Base-by-base conservation (phyloP, 768 basidiomycete species). In the Xerocomellus chrysenteron region DNA sequence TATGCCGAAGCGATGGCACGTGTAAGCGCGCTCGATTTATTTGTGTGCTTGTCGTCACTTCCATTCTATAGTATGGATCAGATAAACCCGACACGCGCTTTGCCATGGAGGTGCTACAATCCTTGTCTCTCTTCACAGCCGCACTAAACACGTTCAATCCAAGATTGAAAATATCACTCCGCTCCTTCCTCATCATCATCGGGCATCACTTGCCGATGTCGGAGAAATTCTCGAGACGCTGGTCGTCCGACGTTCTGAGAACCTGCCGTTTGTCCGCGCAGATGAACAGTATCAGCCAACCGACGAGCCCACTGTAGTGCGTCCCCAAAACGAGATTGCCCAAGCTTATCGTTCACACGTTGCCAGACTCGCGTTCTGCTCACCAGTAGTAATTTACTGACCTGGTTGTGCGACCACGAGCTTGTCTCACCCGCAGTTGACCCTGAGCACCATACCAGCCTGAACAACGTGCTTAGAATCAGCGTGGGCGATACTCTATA, bases 61-160 rank as follows among this genome's bases (percentile, higher is more conserved):
- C 68, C 54, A 65, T 59, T 33, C 47, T 53, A 21, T 59, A 94
- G 89, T 97, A 87, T 78, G 94, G 94, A 14, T 91, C 91, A 54
- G 94, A 97, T 74, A 97, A 97, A 75, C 95, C 95, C 44, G 95
- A 98, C 73, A 87, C 87, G 52, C 83, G 94, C 53, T 94, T 93
- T 74, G 83, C 82, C 53, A 80, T 95, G 61, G 86, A 95, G 86
- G 94, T 94, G 66, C 73, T 73, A n/a, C 49, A 36, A 13, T 17
- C 40, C 21, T 35, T 28, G 50, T 45, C 50, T 26, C 56, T 49
- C 50, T 39, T 52, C 49, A 43, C 50, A 28, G 3, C 40, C 40
- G 30, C 47, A 49, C 62, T 63, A 44, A 62, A 52, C 51, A 46
- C 41, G 48, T 58, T 55, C 24, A 16, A 50, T 52, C 47, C 58